Percentiles rank a stretch among this genome's conserved stretches.
Conservation (phyloP, 116 monocot species). For the Zostera marina region DNA sequence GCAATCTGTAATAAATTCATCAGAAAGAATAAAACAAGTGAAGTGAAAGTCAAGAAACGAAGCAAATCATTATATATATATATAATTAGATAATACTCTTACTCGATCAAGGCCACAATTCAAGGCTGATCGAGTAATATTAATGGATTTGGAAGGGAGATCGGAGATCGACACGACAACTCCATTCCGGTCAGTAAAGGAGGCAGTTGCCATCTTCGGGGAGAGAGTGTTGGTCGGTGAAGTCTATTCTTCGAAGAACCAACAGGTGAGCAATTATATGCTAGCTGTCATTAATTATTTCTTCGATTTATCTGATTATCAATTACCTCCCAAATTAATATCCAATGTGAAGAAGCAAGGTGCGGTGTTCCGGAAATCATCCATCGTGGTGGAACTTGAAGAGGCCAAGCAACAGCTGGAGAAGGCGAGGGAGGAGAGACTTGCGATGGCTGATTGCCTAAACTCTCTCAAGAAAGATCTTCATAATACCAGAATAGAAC, state of each 20-base stretch:
- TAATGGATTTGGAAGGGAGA: constrained; percentile 8
- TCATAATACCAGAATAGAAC: constrained; percentile 32
- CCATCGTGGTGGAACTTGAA: constrained; percentile 26
- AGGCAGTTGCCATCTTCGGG: constrained; percentile 51
- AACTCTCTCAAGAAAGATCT: constrained; percentile 36
- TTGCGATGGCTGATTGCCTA: constrained; percentile 24
- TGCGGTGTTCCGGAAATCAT: constrained; percentile 1
- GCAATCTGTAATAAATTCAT: too few relatives aligned
- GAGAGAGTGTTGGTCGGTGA: constrained; percentile 45
- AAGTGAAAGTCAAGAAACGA: constrained; percentile 13
- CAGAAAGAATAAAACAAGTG: constrained; percentile 8
- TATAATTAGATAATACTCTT: background rate
- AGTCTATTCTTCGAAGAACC: constrained; percentile 33
- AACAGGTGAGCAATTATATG: constrained; percentile 15
- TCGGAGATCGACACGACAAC: constrained; percentile 52
- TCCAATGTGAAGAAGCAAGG: background rate
- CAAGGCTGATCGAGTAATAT: constrained; percentile 10
- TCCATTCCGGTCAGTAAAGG: constrained; percentile 64
- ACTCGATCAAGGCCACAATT: constrained; percentile 1
- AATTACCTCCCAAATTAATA: too few relatives aligned
- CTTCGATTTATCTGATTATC: too few relatives aligned
- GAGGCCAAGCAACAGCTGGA: constrained; percentile 40
- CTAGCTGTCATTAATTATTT: background rate
- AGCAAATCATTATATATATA: constrained; percentile 8
- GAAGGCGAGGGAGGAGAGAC: constrained; percentile 24